Base-by-base conservation (phyloP, 1,284 basidiomycete genomes). In the Volvariella volvacea region DNA sequence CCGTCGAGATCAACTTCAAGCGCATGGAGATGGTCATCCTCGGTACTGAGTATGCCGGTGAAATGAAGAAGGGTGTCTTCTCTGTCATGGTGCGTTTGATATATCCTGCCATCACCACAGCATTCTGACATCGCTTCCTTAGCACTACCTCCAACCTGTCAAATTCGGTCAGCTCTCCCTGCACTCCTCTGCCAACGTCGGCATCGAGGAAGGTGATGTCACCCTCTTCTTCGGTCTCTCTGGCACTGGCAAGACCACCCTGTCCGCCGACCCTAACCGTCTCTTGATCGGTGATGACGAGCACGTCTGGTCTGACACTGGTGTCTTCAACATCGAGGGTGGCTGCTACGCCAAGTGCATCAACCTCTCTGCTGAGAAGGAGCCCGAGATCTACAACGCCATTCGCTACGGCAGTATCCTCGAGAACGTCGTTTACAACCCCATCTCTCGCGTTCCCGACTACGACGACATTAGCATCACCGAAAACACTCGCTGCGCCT, bases 1-100 rank as follows among this genome's bases (percentile, higher is more conserved):
- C 94, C 16, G 95, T 99, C 46, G 96, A 98, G 74, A 92, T 99
- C 76, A 99, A 99, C 83, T 99, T 99, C 73, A 97, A 97, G 79
- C 91, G 96, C 47, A 97, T 94, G 89, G 96, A 99, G 72, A 99
- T 99, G 95, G 94, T 99, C 62, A 99, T 99, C 62, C 90, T 99
- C 59, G 95, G 96, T 51, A 98, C 96, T 46, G 95, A 99, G 67
- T 99, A 99, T 67, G 96, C 96, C 43, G 96, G 96, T 52, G 96
- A 99, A 76, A 99, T 99, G 96, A 99, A 99, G 78, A 99, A 99
- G 83, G 96, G 96, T 67, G 91, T 99, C 65, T 99, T 99, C 77
- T 93, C 90, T 43, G 94, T 99, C 60, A 99, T 99, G 96, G 83
- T 82, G 54, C 37, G 68, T 12, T 28, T 36, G 14, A 8, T 20